Conservation (phyloP, 768 basidiomycete species). For the Boletus sp. region DNA sequence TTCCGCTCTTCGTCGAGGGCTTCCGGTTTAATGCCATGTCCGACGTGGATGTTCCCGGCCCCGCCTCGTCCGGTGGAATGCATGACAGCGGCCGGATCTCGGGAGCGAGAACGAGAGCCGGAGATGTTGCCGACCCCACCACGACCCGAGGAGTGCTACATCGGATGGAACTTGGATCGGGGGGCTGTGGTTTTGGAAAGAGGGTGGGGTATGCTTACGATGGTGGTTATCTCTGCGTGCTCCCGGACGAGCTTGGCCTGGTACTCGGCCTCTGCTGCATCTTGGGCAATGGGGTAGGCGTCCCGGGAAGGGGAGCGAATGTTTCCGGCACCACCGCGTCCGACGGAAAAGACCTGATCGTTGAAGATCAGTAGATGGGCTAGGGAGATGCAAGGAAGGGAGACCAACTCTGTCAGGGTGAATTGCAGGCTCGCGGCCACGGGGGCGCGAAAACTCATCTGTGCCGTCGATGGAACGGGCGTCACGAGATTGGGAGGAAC, state of each 20-base stretch:
- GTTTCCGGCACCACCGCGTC: conserved; percentile 84
- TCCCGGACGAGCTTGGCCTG: conserved; percentile 24
- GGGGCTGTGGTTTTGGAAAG: not conserved
- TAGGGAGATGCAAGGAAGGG: not conserved
- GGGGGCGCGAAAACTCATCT: conserved; percentile 50
- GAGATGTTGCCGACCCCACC: conserved; percentile 65
- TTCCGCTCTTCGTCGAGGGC: conserved; percentile 35
- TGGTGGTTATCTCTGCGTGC: conserved; percentile 27
- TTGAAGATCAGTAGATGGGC: not conserved
- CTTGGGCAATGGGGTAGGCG: conserved; percentile 27
- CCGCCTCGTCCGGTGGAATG: conserved; percentile 65
- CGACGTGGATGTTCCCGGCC: conserved; percentile 50
- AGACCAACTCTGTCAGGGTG: conserved; percentile 37
- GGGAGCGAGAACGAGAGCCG: conserved; percentile 47
- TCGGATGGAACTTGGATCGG: not conserved
- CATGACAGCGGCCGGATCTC: conserved; percentile 32
- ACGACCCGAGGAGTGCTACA: conserved; percentile 56
- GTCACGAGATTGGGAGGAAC: conserved; percentile 45
- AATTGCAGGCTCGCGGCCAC: conserved; percentile 52
- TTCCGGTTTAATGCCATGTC: conserved; percentile 20
- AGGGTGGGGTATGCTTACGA: conserved; percentile 31
- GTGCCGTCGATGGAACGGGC: conserved; percentile 40
- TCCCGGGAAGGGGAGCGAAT: conserved; percentile 76
- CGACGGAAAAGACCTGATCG: conserved; percentile 45
- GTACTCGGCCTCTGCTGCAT: conserved; percentile 20